Base-by-base conservation (phyloP, 2,329 filamentous ascomycete species). In the Fonsecaea erecta region DNA sequence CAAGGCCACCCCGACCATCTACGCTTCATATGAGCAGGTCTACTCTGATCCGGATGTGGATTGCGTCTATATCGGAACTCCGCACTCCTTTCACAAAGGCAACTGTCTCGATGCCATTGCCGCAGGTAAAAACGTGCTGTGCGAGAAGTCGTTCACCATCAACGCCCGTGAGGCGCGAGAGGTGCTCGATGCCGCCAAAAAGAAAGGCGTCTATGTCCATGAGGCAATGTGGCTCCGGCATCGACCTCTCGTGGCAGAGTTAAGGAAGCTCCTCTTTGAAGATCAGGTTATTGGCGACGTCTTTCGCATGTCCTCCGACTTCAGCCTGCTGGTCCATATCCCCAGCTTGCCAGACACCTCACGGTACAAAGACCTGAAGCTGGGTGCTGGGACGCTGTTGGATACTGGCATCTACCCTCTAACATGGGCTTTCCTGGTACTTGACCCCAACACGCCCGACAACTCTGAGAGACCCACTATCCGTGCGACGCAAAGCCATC, bases 81-180 rank as follows among this genome's bases (percentile, higher is more conserved):
- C 74, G 16, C 93, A 96, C 80, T 93, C 90, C 72, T 93, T 96
- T 77, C 93, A 97, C 81, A 96, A 93, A 81, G 91, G 95, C 77
- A 94, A 96, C 79, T 86, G 87, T 70, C 91, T 93, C 85, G 85
- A 96, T 21, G 90, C 89, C 52, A 83, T 97, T 1, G 60, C 60
- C 30, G 60, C 60, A 2, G 60, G 60, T 4, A 63, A 63, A 53
- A 63, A 63, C 21, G 53, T 63, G 2, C 52, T 63, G 35, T 96
- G 92, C 77, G 93, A 97, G 78, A 97, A 97, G 83, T 86, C 93
- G 0, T 89, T 97, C 73, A 96, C 93, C 0, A 90, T 94, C 68
- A 96, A 90, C 69, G 91, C 90, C 1, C 82, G 86, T 9, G 92
- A 97, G 79, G 82, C 90, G 28, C 86, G 85, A 77, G 87, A 88